A percentile compares a stretch with the other conserved stretches of the same genome.
Conservation (phyloP, 345 rosid species). For the Capsella bursapastoris region DNA sequence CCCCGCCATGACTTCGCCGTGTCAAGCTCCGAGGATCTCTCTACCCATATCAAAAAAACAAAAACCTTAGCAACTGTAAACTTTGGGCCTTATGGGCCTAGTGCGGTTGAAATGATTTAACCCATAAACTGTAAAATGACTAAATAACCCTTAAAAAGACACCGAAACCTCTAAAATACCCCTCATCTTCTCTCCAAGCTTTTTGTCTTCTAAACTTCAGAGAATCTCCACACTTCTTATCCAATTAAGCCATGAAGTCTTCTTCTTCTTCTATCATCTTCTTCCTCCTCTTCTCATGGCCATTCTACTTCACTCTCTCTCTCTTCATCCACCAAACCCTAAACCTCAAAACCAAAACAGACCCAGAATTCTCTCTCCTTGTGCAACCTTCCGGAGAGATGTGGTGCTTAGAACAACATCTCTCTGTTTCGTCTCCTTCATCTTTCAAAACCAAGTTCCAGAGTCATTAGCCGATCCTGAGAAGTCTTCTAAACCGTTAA, state of each 20-base stretch:
- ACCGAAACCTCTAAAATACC: conserved; percentile 15
- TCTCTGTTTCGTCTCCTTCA: conserved; percentile 49
- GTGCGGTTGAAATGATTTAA: background rate
- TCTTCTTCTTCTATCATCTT: conserved; percentile 18
- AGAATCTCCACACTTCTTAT: conserved; percentile 28
- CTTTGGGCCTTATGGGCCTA: conserved; percentile 22
- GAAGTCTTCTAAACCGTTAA: conserved; percentile 53
- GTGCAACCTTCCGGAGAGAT: conserved; percentile 53
- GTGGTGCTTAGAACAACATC: conserved; percentile 55
- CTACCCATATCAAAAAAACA: background rate
- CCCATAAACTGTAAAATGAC: background rate
- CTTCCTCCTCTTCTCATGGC: conserved; percentile 60
- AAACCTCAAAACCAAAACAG: conserved; percentile 37
- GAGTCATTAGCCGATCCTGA: conserved; percentile 61
- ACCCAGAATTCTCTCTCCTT: conserved; percentile 31
- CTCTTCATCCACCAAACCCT: conserved; percentile 50
- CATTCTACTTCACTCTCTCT: conserved; percentile 57
- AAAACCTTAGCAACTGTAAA: background rate
- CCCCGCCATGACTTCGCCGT: conserved; percentile 49
- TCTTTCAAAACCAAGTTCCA: conserved; percentile 51
- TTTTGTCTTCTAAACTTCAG: conserved; percentile 13
- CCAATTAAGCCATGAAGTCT: conserved; percentile 40
- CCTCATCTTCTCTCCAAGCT: conserved; percentile 2
- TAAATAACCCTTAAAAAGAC: background rate
- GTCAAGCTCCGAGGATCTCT: conserved; percentile 23